These are phyloP conservation scores for Pachysandra terminalis DNA, from an alignment of 164 flowering plant species.

Conservation along the genomic window DNA sequence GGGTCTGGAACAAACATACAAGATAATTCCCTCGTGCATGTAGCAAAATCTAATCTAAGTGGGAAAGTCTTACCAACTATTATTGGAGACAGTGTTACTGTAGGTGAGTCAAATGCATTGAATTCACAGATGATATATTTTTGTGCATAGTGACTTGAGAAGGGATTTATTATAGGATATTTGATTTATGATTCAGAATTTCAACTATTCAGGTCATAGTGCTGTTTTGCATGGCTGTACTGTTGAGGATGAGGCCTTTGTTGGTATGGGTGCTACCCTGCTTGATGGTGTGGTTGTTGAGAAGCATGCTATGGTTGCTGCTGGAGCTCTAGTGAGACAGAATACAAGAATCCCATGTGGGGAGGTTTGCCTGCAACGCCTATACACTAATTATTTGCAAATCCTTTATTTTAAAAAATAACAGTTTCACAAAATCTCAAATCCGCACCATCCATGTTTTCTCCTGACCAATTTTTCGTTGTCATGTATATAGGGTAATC, in stretches of 20 bases:
- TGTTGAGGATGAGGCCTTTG: constrained; percentile 88
- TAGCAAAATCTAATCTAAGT: constrained; percentile 84
- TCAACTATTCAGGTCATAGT: constrained; percentile 69
- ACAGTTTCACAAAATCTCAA: no score
- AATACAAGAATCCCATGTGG: constrained; percentile 78
- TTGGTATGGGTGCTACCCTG: constrained; percentile 89
- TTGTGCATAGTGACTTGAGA: background rate
- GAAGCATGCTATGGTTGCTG: constrained; percentile 92
- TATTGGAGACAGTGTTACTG: constrained; percentile 91
- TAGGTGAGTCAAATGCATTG: constrained; percentile 50
- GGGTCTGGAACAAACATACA: constrained; percentile 93
- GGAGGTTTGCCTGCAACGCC: constrained; percentile 50
- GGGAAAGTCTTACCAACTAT: constrained; percentile 92
- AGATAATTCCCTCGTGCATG: constrained; percentile 94
- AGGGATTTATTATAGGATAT: background rate
- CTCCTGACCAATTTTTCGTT: no score
- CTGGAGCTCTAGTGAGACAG: constrained; percentile 93
- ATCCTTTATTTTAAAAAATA: no score
- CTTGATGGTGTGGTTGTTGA: constrained; percentile 92
- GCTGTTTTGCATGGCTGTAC: constrained; percentile 93
- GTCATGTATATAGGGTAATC: no score
- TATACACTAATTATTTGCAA: background rate
- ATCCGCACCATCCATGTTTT: no score
- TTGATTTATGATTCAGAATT: constrained; percentile 16
- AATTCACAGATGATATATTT: background rate